These are phyloP conservation scores for Phylloporus arenicola DNA, from an alignment of 768 basidiomycete genomes.

Conservation along the genomic window DNA sequence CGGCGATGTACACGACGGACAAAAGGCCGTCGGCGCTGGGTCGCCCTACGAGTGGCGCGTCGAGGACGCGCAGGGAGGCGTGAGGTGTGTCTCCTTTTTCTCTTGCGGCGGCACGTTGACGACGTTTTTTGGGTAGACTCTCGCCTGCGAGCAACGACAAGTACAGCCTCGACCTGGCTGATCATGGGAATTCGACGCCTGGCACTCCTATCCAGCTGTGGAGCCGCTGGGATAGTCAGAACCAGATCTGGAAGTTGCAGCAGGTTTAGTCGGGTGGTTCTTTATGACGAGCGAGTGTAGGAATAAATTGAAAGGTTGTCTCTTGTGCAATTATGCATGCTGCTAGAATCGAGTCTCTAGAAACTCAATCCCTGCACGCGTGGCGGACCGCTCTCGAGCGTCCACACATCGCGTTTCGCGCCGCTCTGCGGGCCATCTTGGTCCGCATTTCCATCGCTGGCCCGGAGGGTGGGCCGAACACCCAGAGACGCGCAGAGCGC, in stretches of 20 bases:
- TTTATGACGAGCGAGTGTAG: background rate
- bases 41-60: conserved; percentile 46
- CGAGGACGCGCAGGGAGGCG: conserved; percentile 39
- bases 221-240: conserved; percentile 43
- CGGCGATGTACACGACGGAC: conserved; percentile 32
- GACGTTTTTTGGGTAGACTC: conserved; percentile 30
- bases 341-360: no score
- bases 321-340: background rate
- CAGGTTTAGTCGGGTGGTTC: conserved; percentile 1
- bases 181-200: conserved; percentile 39
- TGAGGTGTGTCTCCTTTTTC: conserved; percentile 36
- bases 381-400: no score
- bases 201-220: conserved; percentile 46
- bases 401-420: no score
- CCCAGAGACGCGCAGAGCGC: conserved; percentile 80
- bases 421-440: no score
- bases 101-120: background rate
- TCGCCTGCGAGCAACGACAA: conserved; percentile 37
- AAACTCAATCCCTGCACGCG: no score
- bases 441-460: conserved; percentile 1
- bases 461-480: conserved; percentile 45
- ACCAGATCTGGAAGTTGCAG: conserved; percentile 46
- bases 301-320: background rate
- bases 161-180: conserved; percentile 44
- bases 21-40: conserved; percentile 33